Evolutionary conservation across 148 eudicot genomes (phyloP), one percentile per base, ranked within the genome.

Genomic region (Fagopyrum esculentum): DNA sequence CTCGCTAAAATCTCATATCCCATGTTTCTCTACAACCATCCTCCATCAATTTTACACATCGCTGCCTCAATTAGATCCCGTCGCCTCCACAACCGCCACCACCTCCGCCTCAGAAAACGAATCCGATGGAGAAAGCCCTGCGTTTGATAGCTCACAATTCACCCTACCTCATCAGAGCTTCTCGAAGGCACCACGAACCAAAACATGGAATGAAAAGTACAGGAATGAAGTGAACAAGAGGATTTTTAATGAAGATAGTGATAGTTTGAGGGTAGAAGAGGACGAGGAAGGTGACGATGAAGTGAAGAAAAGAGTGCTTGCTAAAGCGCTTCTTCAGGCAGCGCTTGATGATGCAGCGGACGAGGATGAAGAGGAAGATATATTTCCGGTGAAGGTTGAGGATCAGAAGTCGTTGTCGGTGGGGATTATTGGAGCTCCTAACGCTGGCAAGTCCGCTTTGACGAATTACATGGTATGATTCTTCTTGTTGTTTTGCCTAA

Each of bases 351-450:
- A 70, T 77, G 86, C 77, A 2, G 82, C 79, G 48, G 90, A 35
- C 40, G 40, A 77, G 19, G 90, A 75, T 35, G 89, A 83, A 16
- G 86, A 87, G 22, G 86, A 82, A 7, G 85, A 78, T 75, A 81
- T 71, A 47, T 26, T 64, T 77, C 84, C 72, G 56, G 94, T 90
- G 75, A 88, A 80, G 77, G 93, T 66, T 66, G 97, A 95, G 66
- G 87, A 92, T 81, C 97, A 95, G 84, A 89, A 79, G 81, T 87
- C 92, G 15, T 82, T 90, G 73, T 76, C 90, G 5, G 99, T 92
- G 6, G 98, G 98, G 71, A 92, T 94, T 78, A 84, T 94, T 80
- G 98, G 98, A 8, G 97, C 98, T 78, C 98, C 99, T 3, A 94
- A 94, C 85, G 98, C 98, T 69, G 98, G 97, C 40, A 94, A 94